Evolutionary conservation across 371 early-diverging fungal species (phyloP), one percentile per base, ranked within the genome.

Genomic region (Mucor indicus): DNA sequence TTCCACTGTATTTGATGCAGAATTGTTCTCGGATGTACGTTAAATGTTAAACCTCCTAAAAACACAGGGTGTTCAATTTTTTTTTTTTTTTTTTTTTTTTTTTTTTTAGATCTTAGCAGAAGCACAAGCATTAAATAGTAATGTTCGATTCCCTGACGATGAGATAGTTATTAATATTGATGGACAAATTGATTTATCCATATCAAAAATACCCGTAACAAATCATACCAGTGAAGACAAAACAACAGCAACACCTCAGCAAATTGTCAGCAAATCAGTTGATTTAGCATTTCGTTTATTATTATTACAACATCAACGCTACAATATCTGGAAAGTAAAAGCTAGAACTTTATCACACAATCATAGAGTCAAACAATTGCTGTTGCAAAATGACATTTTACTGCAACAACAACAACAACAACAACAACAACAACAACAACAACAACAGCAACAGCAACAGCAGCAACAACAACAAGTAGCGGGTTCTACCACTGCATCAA

Each of bases 1-100:
- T 48, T 52, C 67, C 2, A 72, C 79, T 11, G 69, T 83, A 13
- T 79, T 80, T 64, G 83, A 83, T 48, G 64, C 73, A 4, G 83
- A 83, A 37, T 33, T 83, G 2, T 83, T 74, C 58, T 66, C 78
- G 15, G 61, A 70, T 55, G 80, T 77, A 71, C 31, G 43, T 1
- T 19, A 35, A 27, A 16, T 19, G 39, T 3, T 3, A 32, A 0
- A 12, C 27, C 15, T n/a, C 21, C 4, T 29, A 20, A 23, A 15
- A 12, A 32, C 16, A 25, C 9, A 12, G n/a, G 17, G 15, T 23
- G 17, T 25, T 32, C 11, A 41, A 9, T 10, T 19, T 19, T 23
- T 8, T 37, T 43, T 38, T 12, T 30, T 16, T 38, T 38, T 40
- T 33, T 23, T 37, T 30, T 44, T 43, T 32, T 22, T 10, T 22